Conservation (phyloP, 2,329 filamentous ascomycete genomes). For the Alternaria triticimaculans region DNA sequence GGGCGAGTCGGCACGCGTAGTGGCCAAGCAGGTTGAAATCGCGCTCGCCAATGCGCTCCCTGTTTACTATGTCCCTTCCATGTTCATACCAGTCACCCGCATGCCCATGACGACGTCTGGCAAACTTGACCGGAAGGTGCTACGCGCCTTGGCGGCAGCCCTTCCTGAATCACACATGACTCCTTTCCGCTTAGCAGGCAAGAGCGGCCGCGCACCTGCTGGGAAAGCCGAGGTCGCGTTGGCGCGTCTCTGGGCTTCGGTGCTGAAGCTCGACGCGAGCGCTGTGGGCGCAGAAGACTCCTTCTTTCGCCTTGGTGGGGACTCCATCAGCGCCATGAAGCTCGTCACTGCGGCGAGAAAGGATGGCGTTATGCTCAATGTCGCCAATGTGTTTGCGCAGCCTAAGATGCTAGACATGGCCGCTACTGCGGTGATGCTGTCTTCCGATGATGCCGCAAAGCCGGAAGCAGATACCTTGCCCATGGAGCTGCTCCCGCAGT, state of each 20-base stretch:
- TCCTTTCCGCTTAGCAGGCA: constrained; percentile 36
- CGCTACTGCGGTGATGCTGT: constrained; percentile 24
- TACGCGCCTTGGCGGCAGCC: constrained; percentile 46
- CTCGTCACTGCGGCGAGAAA: constrained; percentile 52
- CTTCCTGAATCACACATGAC: constrained; percentile 39
- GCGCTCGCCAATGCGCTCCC: constrained; percentile 44
- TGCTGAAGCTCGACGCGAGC: constrained; percentile 47
- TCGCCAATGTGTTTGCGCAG: constrained; percentile 54
- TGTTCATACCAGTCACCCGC: constrained; percentile 51
- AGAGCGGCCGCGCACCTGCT: constrained; percentile 38
- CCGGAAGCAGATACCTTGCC: constrained; percentile 23
- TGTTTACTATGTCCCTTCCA: constrained; percentile 53
- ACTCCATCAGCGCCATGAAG: constrained; percentile 56
- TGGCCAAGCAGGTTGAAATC: constrained; percentile 35
- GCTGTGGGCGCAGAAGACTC: constrained; percentile 53
- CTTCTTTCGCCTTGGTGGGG: constrained; percentile 57
- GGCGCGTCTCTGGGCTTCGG: constrained; percentile 48
- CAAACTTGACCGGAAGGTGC: constrained; percentile 51
- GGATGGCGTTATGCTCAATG: constrained; percentile 50
- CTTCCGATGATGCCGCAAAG: constrained; percentile 26
- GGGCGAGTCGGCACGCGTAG: constrained; percentile 21
- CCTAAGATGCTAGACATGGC: constrained; percentile 55
- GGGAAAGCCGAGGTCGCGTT: constrained; percentile 29
- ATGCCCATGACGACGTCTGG: constrained; percentile 53
- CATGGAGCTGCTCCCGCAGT: constrained; percentile 33